Evolutionary conservation across 352 stramenopile genomes (phyloP), one percentile per base, ranked within the genome.

Genomic region (Aphanomyces invadans): DNA sequence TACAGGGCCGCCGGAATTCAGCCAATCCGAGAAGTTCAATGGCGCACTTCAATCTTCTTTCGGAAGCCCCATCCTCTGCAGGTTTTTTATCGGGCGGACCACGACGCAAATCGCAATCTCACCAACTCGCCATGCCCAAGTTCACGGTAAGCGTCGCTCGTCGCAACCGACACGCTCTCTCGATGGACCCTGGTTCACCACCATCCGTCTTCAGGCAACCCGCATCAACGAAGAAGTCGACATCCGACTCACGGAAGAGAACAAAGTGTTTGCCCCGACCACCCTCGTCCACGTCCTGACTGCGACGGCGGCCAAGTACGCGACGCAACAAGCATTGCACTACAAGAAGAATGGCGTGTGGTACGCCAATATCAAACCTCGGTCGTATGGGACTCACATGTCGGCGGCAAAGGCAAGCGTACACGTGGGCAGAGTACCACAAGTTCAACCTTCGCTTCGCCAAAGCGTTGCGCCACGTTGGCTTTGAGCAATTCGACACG

Each of bases 221-320:
- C 19, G 32, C 53, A 62, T 65, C 39, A 36, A 31, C 36, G 39
- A 65, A 2, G 44, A 55, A 36, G 57, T 65, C 38, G 57, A 53
- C 36, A 69, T 69, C 28, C 42, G 44, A 2, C 36, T 68, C 26
- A 75, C 44, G 46, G 73, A 63, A 0, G 49, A 68, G 53, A 69
- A 79, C 33, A 65, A 55, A 46, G 51, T 74, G 46, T 73, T 72
- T 19, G 26, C 68, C 15, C 74, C 77, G 2, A 61, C 53, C 31
- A 85, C 77, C 0, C 70, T 82, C 46, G 44, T 75, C 39, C 51
- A 73, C 2, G 62, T 74, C 19, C 80, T 86, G 65, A 72, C 77
- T 57, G 51, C 62, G 19, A 75, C 74, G 9, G 76, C 80, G 19
- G 26, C 65, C 29, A 61, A 60, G 3, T 55, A 73, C 32, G 62